Base-by-base conservation (phyloP, 371 early-diverging fungal genomes). In the Mucor irregularis region DNA sequence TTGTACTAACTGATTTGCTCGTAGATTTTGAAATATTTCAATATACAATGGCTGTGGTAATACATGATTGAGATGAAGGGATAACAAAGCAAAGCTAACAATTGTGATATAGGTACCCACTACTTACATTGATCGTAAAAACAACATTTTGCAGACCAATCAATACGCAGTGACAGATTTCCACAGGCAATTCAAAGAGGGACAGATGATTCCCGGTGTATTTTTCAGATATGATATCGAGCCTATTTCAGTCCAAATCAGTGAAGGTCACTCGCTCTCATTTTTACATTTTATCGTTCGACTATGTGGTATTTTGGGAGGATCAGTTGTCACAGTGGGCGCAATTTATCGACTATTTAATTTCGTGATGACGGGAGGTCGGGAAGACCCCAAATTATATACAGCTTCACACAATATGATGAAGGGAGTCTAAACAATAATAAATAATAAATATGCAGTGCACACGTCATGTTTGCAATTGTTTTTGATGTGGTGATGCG, bases 151-250 rank as follows among this genome's bases (percentile, higher is more conserved):
- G 28, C 40, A 84, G 6, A 94, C 96, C 17, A 93, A 92, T 68
- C 97, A 97, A 64, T 97, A 95, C 67, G 90, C 95, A 13, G 96
- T 95, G 1, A 94, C 90, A 8, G 93, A 95, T 56, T 80, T 83
- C 31, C 81, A 71, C 44, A 77, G 80, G 37, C 34, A 76, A 4
- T 74, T 73, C 10, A 60, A 65, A 21, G 82, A 80, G 48, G 76
- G 67, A 9, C 53, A 58, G 21, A 66, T 67, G 4, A 62, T 74
- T 4, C 69, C 74, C 61, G 61, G 95, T 14, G 83, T 96, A 22
- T 96, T 95, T 58, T 89, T 97, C 58, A 90, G 90, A 63, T 97
- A 95, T 64, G 87, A 90, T 44, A 85, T 96, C 56, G 96, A 96
- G 64, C 90, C 98, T 13, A 84, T 96, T 45, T 81, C 88, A 0